Conservation (phyloP, 2,329 filamentous ascomycete species). For the Periconia digitata region DNA sequence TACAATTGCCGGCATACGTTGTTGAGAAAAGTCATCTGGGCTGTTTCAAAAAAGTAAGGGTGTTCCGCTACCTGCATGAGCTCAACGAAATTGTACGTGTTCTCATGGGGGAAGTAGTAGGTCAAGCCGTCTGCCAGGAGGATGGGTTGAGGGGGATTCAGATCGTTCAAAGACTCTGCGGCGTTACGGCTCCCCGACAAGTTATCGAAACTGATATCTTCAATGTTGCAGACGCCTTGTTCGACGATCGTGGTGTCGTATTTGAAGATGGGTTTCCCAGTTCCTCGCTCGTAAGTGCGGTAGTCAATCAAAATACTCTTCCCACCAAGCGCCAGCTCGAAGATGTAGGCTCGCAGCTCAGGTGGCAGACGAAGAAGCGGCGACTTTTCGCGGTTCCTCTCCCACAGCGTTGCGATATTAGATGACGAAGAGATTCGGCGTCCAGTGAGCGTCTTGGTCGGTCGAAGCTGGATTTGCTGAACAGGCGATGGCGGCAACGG, state of each 20-base stretch:
- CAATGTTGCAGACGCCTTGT: background rate
- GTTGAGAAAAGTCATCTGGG: constrained; percentile 23
- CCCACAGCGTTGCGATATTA: too few relatives aligned
- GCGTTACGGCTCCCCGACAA: too few relatives aligned
- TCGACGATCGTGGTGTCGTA: constrained; percentile 23
- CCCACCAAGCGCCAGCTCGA: constrained; percentile 21
- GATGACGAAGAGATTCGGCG: too few relatives aligned
- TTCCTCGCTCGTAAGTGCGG: constrained; percentile 17
- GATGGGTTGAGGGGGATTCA: too few relatives aligned
- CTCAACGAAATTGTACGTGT: too few relatives aligned
- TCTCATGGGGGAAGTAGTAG: too few relatives aligned
- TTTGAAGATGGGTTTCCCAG: constrained; percentile 19
- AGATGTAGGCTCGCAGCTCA: constrained; percentile 25
- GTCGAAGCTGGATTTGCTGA: too few relatives aligned
- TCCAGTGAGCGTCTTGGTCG: too few relatives aligned
- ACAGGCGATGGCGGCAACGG: too few relatives aligned
- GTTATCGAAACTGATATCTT: too few relatives aligned
- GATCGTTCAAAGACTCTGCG: too few relatives aligned
- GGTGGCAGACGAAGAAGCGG: constrained; percentile 26
- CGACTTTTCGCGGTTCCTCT: constrained; percentile 24
- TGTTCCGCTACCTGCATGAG: constrained; percentile 11
- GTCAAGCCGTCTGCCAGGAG: too few relatives aligned
- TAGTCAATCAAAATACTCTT: constrained; percentile 29
- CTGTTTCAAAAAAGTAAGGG: constrained; percentile 5
- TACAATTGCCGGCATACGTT: constrained; percentile 33